Conservation (phyloP, 2,329 filamentous ascomycete species). For the Sarocladium kiliense region DNA sequence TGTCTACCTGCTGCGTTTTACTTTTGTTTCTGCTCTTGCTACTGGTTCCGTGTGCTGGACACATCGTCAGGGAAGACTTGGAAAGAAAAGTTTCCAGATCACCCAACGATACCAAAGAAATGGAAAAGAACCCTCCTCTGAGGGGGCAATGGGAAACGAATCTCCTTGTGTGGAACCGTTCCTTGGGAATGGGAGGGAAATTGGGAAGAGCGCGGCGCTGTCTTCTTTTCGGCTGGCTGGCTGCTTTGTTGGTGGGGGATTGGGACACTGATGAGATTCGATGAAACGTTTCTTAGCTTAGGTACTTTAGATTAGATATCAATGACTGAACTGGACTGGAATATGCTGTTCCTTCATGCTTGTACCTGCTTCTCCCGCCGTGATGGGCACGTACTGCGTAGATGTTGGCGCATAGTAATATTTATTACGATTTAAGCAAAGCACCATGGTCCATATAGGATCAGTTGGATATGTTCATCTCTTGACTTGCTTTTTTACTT, state of each 20-base stretch:
- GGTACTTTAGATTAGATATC: slow-evolving; percentile 6
- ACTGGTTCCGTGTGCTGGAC: slow-evolving; percentile 4
- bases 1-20: neutral
- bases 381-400: too few relatives aligned
- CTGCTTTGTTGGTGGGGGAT: neutral
- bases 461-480: too few relatives aligned
- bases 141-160: neutral
- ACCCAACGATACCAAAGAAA: neutral
- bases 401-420: too few relatives aligned
- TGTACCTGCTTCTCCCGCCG: too few relatives aligned
- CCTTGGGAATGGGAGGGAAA: neutral
- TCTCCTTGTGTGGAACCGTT: slow-evolving; percentile 4
- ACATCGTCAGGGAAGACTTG: neutral
- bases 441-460: too few relatives aligned
- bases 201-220: neutral
- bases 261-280: neutral
- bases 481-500: too few relatives aligned
- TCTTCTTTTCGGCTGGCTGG: neutral
- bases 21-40: neutral
- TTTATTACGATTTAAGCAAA: too few relatives aligned
- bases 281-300: neutral
- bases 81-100: neutral
- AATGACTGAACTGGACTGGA: neutral
- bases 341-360: neutral
- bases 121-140: neutral